Evolutionary conservation across 2,329 filamentous ascomycete genomes (phyloP), one percentile per base, ranked within the genome.

Genomic region (Phialophora macrospora): DNA sequence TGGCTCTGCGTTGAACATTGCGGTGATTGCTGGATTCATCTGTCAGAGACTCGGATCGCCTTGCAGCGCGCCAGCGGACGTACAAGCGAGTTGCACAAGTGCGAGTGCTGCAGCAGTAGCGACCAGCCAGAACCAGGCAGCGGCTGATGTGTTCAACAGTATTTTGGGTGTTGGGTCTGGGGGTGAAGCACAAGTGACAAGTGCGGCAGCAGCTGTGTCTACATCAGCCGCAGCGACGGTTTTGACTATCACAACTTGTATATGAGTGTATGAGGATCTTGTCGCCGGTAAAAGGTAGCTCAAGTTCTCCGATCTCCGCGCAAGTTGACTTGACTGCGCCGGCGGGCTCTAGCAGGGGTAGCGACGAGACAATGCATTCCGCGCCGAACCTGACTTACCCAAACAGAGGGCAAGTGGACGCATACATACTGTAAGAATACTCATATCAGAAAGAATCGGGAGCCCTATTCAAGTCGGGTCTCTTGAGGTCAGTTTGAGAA

Each of bases 1-100:
- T 75, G 83, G 83, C 60, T 84, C 82, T 2, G 83, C 83, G 9
- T 73, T 79, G 48, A 80, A 80, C 72, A 82, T 83, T 69, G 77
- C 71, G 38, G 75, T 83, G 69, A 80, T 84, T 68, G 76, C 81
- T 9, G 69, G 75, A 48, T 84, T 84, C 72, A 82, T 83, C 73
- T 83, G 81, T 73, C 72, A 76, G 38, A 79, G 80, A 57, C 73
- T 83, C 17, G 64, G 72, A 30, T 77, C 74, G 51, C 62, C 72
- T 7, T 79, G 77, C 64, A 74, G 76, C 30, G 77, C 77, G 1
- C 59, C 71, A 4, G 72, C 71, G 6, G 74, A 71, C 48, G 54
- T 63, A 9, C 56, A 63, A 22, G 54, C 58, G 4, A 41, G 41
- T 28, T 66, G 63, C 38, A 56, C 59, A 6, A 57, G 56, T 38